Percentiles rank a stretch among this genome's conserved stretches.
phyloP scores from a whole-genome alignment of 805 yeast genomes.

The Starmerella apis region DNA sequence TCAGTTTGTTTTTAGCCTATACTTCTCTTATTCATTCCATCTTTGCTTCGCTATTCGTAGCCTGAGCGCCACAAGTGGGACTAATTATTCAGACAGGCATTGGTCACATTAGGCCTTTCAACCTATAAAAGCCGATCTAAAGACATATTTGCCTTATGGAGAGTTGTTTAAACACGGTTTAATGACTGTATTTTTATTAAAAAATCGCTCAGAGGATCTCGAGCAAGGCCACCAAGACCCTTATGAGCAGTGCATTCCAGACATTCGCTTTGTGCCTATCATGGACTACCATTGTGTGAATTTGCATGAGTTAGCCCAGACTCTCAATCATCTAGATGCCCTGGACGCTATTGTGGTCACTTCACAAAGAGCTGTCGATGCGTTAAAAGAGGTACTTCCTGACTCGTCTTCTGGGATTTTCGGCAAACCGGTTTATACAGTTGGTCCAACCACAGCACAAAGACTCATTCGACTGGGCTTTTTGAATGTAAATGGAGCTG shows the following conservation, averaged over 20 bases:
- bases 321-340: conserved; percentile 30
- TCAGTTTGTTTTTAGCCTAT: no score
- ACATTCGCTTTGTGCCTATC: conserved; percentile 58
- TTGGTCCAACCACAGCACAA: conserved; percentile 77
- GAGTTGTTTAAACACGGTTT: not conserved
- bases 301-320: conserved; percentile 36
- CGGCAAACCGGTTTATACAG: conserved; percentile 56
- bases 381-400: conserved; percentile 37
- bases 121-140: not conserved
- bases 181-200: conserved; percentile 38
- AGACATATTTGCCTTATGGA: not conserved
- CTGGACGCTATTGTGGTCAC: conserved; percentile 60
- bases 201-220: conserved; percentile 47
- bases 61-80: not conserved
- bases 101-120: not conserved
- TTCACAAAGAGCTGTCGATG: conserved; percentile 85
- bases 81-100: not conserved
- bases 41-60: not conserved
- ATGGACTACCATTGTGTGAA: conserved; percentile 53
- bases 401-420: conserved; percentile 26
- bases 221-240: conserved; percentile 48
- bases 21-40: no score
- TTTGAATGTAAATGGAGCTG: conserved; percentile 57
- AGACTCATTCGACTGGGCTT: conserved; percentile 57
- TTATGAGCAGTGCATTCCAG: conserved; percentile 41